Base-by-base conservation (phyloP, 352 stramenopile species). In the Phytopythium montanum region DNA sequence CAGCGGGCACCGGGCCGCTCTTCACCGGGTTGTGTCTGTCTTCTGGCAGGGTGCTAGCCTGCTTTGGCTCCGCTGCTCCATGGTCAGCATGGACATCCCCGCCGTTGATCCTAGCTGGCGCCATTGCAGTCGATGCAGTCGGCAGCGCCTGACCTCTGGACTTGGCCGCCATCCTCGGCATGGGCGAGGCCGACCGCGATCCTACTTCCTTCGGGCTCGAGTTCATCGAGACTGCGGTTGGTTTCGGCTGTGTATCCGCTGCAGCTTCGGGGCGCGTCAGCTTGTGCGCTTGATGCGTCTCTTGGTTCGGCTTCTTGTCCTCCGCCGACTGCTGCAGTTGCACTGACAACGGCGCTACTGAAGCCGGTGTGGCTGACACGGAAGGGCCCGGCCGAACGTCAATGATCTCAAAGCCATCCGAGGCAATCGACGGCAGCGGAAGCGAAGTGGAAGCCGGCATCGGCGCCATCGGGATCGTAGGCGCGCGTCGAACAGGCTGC, bases 371-470 rank as follows among this genome's bases (percentile, higher is more conserved):
- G 3, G 18, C 2, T 6, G 29, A 29, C 28, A 16, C 28, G 10
- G 31, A 6, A 23, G 18, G 10, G 8, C 18, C 51, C 4, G 51
- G 51, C 12, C n/a, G 9, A 12, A 56, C 23, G 21, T 28, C 29
- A 14, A 56, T 21, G 34, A 56, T 56, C 51, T 56, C 51, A 31
- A 56, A 56, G 16, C 51, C 51, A 18, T 56, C 51, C 21, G 31
- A 44, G 5, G 21, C 51, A 9, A 56, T 46, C 10, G 31, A 46
- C 34, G 51, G 31, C 31, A 26, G 51, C 18, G 51, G 5, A 10
- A 56, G 6, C 33, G 51, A n/a, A 21, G 25, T 16, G 13, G 31
- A 23, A 28, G 33, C 18, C 29, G 29, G 29, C 13, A 19, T 29
- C 42, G n/a, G 2, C n/a, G 21, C n/a, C 9, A 29, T 18, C 42